A percentile compares a stretch with the other conserved stretches of the same genome.
These are phyloP conservation scores for Lichtheimia hyalospora DNA, from an alignment of 371 early-diverging fungal genomes.

Conservation along the genomic window DNA sequence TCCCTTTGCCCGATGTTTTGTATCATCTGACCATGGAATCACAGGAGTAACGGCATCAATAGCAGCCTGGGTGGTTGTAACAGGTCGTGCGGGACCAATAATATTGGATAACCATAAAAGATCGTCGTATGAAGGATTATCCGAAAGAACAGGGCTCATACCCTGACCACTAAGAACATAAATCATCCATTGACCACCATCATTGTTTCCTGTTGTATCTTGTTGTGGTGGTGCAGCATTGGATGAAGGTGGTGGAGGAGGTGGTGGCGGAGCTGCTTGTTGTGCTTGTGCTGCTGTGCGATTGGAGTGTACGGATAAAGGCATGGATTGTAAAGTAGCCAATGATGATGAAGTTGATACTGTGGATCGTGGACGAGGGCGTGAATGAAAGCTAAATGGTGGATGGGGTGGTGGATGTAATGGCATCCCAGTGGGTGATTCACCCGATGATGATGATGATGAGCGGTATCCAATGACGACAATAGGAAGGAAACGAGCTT, in stretches of 20 bases:
- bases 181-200: constrained; percentile 36
- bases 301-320: constrained; percentile 21
- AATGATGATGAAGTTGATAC: constrained; percentile 26
- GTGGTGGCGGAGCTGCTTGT: background rate
- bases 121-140: constrained; percentile 59
- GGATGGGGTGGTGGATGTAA: constrained; percentile 2
- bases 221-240: background rate
- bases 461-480: constrained; percentile 25
- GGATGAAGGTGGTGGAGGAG: background rate
- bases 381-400: background rate
- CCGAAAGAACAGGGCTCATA: constrained; percentile 17
- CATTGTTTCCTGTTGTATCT: background rate
- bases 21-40: constrained; percentile 33
- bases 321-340: constrained; percentile 29
- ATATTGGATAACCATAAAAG: constrained; percentile 52
- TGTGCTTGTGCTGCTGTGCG: constrained; percentile 8
- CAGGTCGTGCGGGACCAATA: constrained; percentile 62
- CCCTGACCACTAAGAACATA: constrained; percentile 32
- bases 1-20: constrained; percentile 18
- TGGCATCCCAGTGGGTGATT: background rate
- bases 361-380: constrained; percentile 23
- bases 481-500: constrained; percentile 13
- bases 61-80: constrained; percentile 52
- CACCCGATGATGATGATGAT: constrained; percentile 3
- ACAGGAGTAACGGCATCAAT: constrained; percentile 41